A percentile compares a stretch with the other conserved stretches of the same genome.
Conservation (phyloP, 768 basidiomycete species). For the Galerina marginata region DNA sequence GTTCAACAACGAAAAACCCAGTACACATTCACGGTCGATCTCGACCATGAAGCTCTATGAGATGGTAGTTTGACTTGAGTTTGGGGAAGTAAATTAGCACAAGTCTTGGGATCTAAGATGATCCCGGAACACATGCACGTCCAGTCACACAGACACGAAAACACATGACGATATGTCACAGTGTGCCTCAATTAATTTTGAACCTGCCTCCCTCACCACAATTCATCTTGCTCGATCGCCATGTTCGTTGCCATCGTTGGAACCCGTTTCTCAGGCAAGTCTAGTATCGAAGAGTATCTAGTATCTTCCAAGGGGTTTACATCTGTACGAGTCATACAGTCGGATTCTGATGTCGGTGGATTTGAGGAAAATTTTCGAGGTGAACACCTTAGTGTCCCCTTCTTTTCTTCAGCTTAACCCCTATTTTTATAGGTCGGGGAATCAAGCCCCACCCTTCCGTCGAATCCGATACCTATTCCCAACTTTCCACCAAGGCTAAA, state of each 20-base stretch:
- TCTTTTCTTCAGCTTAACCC: background rate
- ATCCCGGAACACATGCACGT: background rate
- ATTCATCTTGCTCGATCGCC: background rate
- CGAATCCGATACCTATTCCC: background rate
- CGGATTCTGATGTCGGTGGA: slow-evolving; percentile 19
- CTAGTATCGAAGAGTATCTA: slow-evolving; percentile 63
- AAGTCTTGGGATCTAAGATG: no score
- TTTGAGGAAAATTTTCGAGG: slow-evolving; percentile 27
- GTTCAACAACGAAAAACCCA: no score
- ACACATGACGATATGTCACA: slow-evolving; percentile 8
- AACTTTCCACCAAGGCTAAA: slow-evolving; percentile 12
- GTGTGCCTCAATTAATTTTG: background rate
- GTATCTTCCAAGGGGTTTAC: slow-evolving; percentile 61
- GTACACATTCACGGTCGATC: no score
- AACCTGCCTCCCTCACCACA: background rate
- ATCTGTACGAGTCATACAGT: slow-evolving; percentile 46
- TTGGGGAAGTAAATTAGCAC: no score
- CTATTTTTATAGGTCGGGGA: slow-evolving; percentile 7
- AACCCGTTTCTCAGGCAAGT: slow-evolving; percentile 65
- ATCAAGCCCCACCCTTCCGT: background rate
- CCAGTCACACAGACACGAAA: slow-evolving; percentile 9
- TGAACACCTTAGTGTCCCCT: background rate
- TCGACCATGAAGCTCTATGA: no score
- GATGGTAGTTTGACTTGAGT: no score
- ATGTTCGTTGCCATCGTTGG: slow-evolving; percentile 79